A percentile compares a stretch with the other conserved stretches of the same genome.
Evolutionary conservation across 129 eudicot species (phyloP).

Genomic region (Helichrysum umbraculigerum): DNA sequence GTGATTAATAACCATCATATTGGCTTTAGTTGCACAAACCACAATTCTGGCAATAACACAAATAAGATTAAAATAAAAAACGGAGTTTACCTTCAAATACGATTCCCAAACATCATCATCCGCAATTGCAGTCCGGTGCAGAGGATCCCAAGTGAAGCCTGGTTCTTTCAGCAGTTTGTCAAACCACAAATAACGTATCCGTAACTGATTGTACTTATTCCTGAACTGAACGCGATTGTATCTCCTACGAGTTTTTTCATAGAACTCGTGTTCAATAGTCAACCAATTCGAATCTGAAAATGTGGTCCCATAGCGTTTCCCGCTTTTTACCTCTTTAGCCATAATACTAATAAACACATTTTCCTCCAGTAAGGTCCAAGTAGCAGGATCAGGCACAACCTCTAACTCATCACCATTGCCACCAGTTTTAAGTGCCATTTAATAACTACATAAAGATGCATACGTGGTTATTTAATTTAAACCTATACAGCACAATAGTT

Average conservation of each 20-base stretch:
- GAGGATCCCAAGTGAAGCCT: conserved; percentile 39
- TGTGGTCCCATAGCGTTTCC: conserved; percentile 28
- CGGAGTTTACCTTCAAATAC: conserved; percentile 31
- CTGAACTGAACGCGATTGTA: conserved; percentile 34
- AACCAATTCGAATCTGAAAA: conserved; percentile 37
- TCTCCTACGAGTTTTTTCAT: conserved; percentile 30
- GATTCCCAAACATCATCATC: conserved; percentile 36
- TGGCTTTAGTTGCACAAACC: not conserved
- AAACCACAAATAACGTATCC: conserved; percentile 30
- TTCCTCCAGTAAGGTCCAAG: conserved; percentile 37
- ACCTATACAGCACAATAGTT: not conserved
- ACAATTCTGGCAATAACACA: not conserved
- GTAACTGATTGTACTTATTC: conserved; percentile 35
- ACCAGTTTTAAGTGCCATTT: conserved; percentile 16
- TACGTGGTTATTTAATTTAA: not conserved
- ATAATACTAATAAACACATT: conserved; percentile 30
- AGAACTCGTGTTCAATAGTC: conserved; percentile 29
- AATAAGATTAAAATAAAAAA: not conserved
- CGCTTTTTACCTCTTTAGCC: conserved; percentile 35
- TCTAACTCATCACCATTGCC: conserved; percentile 28
- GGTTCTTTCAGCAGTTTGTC: conserved; percentile 32
- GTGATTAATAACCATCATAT: too few species aligned
- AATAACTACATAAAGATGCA: conserved; percentile 1
- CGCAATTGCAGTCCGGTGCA: conserved; percentile 21
- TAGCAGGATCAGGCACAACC: conserved; percentile 33